These are phyloP conservation scores for Colletotrichum graminicola DNA, from an alignment of 2,329 filamentous ascomycete species.

Conservation along the genomic window DNA sequence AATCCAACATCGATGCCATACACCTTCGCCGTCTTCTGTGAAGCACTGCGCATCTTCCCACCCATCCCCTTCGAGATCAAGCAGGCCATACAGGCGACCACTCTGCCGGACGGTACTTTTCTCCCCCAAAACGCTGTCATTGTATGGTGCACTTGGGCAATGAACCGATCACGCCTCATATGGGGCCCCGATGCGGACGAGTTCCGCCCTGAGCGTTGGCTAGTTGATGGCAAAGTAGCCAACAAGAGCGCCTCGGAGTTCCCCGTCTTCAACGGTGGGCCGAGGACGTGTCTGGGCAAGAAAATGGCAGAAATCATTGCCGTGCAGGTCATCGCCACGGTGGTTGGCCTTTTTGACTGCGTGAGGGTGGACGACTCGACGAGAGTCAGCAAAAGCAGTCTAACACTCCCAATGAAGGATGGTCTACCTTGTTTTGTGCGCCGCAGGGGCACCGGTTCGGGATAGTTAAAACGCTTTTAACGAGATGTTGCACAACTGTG, in stretches of 20 bases:
- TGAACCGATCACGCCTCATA: conserved; percentile 67
- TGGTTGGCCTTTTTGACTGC: conserved; percentile 66
- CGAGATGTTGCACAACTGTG: too few species aligned
- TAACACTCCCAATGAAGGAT: conserved; percentile 74
- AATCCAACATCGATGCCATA: conserved; percentile 64
- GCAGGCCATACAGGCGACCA: conserved; percentile 64
- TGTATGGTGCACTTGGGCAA: conserved; percentile 74
- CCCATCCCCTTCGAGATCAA: conserved; percentile 76
- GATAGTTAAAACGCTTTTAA: not conserved
- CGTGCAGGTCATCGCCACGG: conserved; percentile 65
- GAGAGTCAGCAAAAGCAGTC: conserved; percentile 69
- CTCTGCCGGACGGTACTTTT: conserved; percentile 71
- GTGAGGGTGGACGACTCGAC: conserved; percentile 57
- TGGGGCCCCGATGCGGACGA: conserved; percentile 69
- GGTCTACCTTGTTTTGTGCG: conserved; percentile 64
- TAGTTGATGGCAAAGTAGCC: conserved; percentile 57
- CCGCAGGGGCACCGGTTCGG: conserved; percentile 1
- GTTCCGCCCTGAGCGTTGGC: conserved; percentile 70
- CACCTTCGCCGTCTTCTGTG: conserved; percentile 72
- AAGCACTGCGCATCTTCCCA: conserved; percentile 71
- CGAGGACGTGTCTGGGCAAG: conserved; percentile 71
- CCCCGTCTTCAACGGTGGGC: conserved; percentile 74
- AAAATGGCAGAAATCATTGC: conserved; percentile 73
- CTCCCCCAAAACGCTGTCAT: conserved; percentile 67
- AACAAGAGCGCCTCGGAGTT: conserved; percentile 66